These are phyloP conservation scores for Piloderma croceum DNA, from an alignment of 768 basidiomycete genomes.

Conservation along the genomic window DNA sequence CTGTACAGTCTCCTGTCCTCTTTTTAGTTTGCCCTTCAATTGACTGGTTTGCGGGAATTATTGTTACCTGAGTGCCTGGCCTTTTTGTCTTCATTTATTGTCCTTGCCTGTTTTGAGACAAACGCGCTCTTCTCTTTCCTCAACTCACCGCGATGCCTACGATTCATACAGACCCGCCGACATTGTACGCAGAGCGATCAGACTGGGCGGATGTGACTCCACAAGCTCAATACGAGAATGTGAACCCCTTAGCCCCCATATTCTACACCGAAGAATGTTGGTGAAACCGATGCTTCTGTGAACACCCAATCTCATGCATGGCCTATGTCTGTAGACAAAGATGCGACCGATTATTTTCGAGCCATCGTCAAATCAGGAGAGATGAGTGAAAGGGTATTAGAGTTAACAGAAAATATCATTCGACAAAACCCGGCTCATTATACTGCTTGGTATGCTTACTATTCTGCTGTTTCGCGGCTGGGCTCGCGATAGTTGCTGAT, in stretches of 20 bases:
- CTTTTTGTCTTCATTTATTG: too few species aligned
- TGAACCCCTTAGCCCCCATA: constrained; percentile 83
- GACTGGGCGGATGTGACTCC: constrained; percentile 83
- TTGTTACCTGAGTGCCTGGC: too few species aligned
- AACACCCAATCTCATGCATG: constrained; percentile 3
- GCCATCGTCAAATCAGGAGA: constrained; percentile 74
- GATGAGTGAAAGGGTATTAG: constrained; percentile 73
- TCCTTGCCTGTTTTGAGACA: too few species aligned
- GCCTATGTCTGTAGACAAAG: constrained; percentile 57
- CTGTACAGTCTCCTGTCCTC: too few species aligned
- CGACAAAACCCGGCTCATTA: constrained; percentile 94
- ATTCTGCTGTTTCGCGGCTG: constrained; percentile 1
- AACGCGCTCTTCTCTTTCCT: too few species aligned
- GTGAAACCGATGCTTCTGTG: constrained; percentile 27
- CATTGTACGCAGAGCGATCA: constrained; percentile 53
- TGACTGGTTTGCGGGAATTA: too few species aligned
- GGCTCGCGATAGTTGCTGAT: not conserved
- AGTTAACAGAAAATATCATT: constrained; percentile 86
- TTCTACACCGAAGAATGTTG: constrained; percentile 85
- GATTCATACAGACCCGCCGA: too few species aligned
- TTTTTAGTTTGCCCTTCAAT: too few species aligned
- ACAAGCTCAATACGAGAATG: constrained; percentile 72
- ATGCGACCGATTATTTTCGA: constrained; percentile 90
- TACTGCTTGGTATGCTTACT: constrained; percentile 75
- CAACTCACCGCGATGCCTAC: too few species aligned